A percentile compares a stretch with the other conserved stretches of the same genome.
Conservation (phyloP, 257 asterid genomes). For the Solanum gracilifrons region DNA sequence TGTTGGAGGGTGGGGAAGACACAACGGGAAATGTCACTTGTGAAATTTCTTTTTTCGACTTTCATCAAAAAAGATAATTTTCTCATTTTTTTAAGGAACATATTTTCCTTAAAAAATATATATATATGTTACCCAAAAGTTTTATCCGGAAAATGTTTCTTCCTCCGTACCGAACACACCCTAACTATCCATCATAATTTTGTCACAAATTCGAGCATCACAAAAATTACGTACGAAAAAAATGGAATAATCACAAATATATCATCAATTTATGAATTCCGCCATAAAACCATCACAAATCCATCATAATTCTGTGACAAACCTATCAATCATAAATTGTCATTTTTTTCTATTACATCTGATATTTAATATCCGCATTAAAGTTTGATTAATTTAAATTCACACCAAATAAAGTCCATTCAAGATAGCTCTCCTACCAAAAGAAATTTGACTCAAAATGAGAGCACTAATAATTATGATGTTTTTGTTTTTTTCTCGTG, state of each 20-base stretch:
- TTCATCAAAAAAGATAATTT: no score
- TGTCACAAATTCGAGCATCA: neutral
- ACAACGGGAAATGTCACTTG: neutral
- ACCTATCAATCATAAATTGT: neutral
- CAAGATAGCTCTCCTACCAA: neutral
- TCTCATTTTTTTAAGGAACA: neutral
- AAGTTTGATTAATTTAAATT: no score
- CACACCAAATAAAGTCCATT: neutral
- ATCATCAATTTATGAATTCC: neutral
- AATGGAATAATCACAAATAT: neutral
- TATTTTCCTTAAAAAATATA: neutral
- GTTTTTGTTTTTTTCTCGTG: neutral
- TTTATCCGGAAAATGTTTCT: neutral
- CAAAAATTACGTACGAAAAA: neutral
- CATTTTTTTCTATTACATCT: no score
- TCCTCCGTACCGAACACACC: neutral
- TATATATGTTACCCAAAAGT: neutral
- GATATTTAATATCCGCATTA: no score
- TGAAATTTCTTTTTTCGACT: neutral
- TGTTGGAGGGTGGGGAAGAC: neutral
- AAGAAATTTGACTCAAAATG: neutral
- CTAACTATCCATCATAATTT: neutral
- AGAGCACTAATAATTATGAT: no score
- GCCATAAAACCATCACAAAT: neutral
- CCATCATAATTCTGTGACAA: neutral